Evolutionary conservation across 305 asterid species (phyloP).

Genomic region (Fraxinus baroniana): DNA sequence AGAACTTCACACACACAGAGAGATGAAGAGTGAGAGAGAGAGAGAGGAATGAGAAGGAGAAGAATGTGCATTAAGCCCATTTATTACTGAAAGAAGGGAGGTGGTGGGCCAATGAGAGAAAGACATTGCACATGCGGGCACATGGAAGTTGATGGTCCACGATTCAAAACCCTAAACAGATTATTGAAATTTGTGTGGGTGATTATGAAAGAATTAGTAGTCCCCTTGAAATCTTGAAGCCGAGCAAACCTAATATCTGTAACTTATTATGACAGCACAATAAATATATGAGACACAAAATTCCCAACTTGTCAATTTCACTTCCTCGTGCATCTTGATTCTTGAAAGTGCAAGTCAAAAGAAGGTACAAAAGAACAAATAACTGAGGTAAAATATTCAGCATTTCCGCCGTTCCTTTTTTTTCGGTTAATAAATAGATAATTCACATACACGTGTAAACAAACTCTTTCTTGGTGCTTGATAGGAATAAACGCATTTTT

Average conservation of each 20-base stretch:
- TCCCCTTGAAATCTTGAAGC: conserved; percentile 22
- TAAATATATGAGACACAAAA: neutral
- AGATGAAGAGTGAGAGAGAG: neutral
- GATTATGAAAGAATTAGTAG: conserved; percentile 20
- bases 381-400: neutral
- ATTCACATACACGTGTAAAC: neutral
- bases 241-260: conserved; percentile 44
- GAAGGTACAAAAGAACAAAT: neutral
- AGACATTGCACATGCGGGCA: conserved; percentile 90
- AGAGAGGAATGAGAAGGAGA: conserved; percentile 24
- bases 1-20: neutral
- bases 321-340: neutral
- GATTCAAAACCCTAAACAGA: conserved; percentile 41
- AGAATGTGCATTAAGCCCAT: conserved; percentile 55
- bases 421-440: neutral
- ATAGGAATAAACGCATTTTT: neutral
- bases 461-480: neutral
- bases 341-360: neutral
- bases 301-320: conserved; percentile 22
- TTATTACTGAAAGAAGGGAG: conserved; percentile 54
- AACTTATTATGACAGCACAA: conserved; percentile 33
- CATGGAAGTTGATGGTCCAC: conserved; percentile 71
- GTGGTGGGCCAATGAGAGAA: conserved; percentile 68
- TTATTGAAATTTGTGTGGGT: conserved; percentile 17
- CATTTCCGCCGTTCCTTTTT: neutral